These are phyloP conservation scores for Eremochloa ophiuroides DNA, from an alignment of 176 grass and related monocot species.

Conservation along the genomic window DNA sequence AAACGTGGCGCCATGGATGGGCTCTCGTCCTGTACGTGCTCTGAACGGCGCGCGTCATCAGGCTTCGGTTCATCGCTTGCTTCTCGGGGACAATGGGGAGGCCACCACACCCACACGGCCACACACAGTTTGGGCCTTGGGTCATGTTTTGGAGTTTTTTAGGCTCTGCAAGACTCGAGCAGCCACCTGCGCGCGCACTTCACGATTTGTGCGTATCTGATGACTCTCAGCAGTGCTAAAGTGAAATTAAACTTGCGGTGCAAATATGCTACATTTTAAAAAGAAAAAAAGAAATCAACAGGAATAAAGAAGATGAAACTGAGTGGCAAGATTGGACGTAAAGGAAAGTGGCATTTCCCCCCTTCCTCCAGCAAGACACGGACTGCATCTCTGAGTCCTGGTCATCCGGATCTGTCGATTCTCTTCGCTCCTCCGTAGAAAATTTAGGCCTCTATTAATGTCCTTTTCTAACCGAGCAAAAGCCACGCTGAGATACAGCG, in stretches of 20 bases:
- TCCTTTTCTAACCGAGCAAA: neutral
- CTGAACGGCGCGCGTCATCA: too few species aligned
- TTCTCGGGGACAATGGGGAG: neutral
- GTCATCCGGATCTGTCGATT: neutral
- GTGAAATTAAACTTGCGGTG: neutral
- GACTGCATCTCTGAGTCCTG: neutral
- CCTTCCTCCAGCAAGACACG: neutral
- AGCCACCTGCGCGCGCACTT: neutral
- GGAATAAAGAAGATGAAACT: neutral
- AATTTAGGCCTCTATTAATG: neutral
- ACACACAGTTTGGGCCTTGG: neutral
- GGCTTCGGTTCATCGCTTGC: neutral
- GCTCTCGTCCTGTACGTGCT: neutral
- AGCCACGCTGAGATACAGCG: neutral
- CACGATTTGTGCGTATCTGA: neutral
- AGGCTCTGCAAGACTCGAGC: neutral
- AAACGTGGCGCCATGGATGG: slow-evolving; percentile 15
- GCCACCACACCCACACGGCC: too few species aligned
- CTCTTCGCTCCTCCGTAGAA: neutral
- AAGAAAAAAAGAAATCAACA: too few species aligned
- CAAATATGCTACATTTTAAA: neutral
- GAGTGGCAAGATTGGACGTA: neutral
- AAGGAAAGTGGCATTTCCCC: too few species aligned
- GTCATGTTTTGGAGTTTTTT: neutral
- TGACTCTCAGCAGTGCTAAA: neutral